Conservation (phyloP, 2,329 filamentous ascomycete genomes). For the Pseudovirgaria hyperparasitica region DNA sequence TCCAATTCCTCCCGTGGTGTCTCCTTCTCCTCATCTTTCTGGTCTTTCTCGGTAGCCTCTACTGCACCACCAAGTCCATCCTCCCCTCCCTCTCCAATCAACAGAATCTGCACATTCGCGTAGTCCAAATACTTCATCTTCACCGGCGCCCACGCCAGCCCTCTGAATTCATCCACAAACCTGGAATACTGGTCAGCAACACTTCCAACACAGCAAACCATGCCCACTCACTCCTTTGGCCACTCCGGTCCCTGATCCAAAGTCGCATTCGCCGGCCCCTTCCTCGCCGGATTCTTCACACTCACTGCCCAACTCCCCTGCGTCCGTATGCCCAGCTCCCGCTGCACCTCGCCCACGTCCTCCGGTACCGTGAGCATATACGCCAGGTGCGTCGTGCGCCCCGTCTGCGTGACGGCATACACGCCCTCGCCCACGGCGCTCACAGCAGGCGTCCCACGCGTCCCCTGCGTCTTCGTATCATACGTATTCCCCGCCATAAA, state of each 20-base stretch:
- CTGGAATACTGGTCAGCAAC: conserved; percentile 25
- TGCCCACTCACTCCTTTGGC: conserved; percentile 47
- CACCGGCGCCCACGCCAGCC: conserved; percentile 61
- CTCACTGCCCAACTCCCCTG: conserved; percentile 69
- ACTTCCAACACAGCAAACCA: neutral
- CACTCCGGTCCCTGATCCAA: conserved; percentile 57
- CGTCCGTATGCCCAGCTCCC: conserved; percentile 56
- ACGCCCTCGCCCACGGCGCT: conserved; percentile 73
- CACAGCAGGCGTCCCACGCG: conserved; percentile 54
- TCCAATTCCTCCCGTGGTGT: conserved; percentile 60
- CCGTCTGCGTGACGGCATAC: conserved; percentile 65
- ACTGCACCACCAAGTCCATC: conserved; percentile 44
- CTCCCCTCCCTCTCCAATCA: conserved; percentile 57
- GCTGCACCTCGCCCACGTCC: conserved; percentile 58
- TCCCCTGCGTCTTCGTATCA: conserved; percentile 61
- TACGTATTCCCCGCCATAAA: conserved; percentile 59
- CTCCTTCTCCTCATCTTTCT: conserved; percentile 43
- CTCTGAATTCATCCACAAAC: conserved; percentile 57
- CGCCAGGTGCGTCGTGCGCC: conserved; percentile 59
- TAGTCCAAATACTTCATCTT: conserved; percentile 64
- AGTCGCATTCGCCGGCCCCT: conserved; percentile 49
- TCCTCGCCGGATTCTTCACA: conserved; percentile 64
- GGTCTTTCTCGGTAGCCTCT: conserved; percentile 42
- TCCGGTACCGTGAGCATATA: conserved; percentile 68
- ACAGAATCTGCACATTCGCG: conserved; percentile 60